Base-by-base conservation (phyloP, 2,329 filamentous ascomycete species). In the Trichoderma arundinaceum region DNA sequence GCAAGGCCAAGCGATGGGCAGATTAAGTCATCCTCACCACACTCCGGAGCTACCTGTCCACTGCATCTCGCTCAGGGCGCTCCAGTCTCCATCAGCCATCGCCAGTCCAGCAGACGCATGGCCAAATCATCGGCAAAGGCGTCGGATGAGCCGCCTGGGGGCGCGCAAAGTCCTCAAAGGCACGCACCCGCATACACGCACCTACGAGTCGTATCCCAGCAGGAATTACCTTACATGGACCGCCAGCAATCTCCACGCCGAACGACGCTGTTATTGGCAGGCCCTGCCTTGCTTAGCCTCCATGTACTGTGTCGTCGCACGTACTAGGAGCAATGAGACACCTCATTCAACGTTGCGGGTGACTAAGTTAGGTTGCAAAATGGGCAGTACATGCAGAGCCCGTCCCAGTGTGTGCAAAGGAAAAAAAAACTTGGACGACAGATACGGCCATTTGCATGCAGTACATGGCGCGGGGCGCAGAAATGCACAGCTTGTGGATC, bases 131-230 rank as follows among this genome's bases (percentile, higher is more conserved):
- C 38, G 59, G 59, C 48, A 51, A 32, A 53, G 48, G 59, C 48
- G 28, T 59, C 63, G 63, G 63, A 65, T 60, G 61, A 64, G 61
- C 61, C 61, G 61, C 52, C 44, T 57, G 28, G 51, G 51, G 35
- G 51, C 17, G 2, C 33, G 33, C 33, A 54, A 19, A 54, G 51
- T 35, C 32, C 32, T 61, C 46, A 22, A 28, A 48, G 33, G 46
- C 46, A 52, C 38, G 54, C 53, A 41, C 54, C 48, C 39, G 59
- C 59, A 53, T 33, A 41, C 28, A 33, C 19, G 46, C 38, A 38
- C 35, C 35, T 51, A 33, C 59, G 10, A 38, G 44, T 44, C 22
- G 46, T n/a, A 22, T 54, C 33, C 51, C 33, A 12, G 17, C 35
- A 39, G 33, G 33, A 54, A 52, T 52, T 39, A 7, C 33, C 35